Percentiles rank a stretch among this genome's conserved stretches.
Conservation (phyloP, 192 early-diverging fungal genomes). For the Cetraspora pellucida region DNA sequence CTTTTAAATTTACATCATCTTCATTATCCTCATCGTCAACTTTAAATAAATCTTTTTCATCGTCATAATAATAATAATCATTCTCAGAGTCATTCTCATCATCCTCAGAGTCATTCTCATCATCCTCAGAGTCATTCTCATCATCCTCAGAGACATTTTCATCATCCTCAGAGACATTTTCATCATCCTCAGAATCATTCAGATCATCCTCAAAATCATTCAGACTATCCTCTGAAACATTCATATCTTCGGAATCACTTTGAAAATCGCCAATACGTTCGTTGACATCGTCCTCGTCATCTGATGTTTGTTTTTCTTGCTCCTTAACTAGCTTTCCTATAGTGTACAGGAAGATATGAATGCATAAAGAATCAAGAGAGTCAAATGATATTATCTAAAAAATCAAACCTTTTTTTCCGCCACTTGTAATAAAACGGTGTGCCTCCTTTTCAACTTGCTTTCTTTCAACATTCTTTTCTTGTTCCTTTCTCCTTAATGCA, state of each 20-base stretch:
- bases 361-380: constrained; percentile 27
- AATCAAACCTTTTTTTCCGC: constrained; percentile 15
- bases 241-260: constrained; percentile 21
- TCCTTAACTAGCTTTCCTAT: neutral
- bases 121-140: constrained; percentile 37
- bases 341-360: neutral
- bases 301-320: neutral
- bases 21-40: constrained; percentile 39
- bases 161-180: constrained; percentile 43
- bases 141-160: constrained; percentile 37
- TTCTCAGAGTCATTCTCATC: constrained; percentile 43
- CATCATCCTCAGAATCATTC: neutral
- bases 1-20: constrained; percentile 40
- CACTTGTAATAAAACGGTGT: constrained; percentile 52
- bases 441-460: constrained; percentile 70
- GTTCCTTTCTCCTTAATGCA: constrained; percentile 73
- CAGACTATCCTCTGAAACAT: constrained; percentile 38
- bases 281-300: constrained; percentile 22
- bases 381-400: neutral
- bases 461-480: constrained; percentile 81
- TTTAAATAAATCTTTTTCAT: too few relatives aligned
- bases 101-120: constrained; percentile 9
- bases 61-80: too few relatives aligned
- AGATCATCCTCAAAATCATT: constrained; percentile 41
- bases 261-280: too few relatives aligned